Percentiles rank a stretch among this genome's conserved stretches.
phyloP scores from a whole-genome alignment of 1,284 basidiomycete genomes.

The Heterobasidion occidentale region DNA sequence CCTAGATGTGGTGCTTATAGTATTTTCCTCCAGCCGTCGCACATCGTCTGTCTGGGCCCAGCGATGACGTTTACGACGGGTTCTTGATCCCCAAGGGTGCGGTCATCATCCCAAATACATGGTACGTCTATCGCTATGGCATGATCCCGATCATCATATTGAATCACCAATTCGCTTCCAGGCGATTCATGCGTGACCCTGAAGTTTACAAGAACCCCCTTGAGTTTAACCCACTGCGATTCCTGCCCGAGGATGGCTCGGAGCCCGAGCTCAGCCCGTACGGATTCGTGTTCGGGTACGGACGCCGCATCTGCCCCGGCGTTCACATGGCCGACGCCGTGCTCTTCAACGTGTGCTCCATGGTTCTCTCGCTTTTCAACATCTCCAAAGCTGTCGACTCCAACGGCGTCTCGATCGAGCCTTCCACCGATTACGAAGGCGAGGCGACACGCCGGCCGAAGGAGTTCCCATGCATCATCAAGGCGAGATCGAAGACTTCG shows the following conservation, averaged over 20 bases:
- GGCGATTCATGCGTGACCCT: slow-evolving; percentile 4
- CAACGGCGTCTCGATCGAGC: slow-evolving; percentile 32
- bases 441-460: neutral
- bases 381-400: slow-evolving; percentile 32
- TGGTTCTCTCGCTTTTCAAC: slow-evolving; percentile 33
- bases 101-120: slow-evolving; percentile 10
- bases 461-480: neutral
- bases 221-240: slow-evolving; percentile 4
- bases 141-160: neutral
- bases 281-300: neutral
- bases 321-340: slow-evolving; percentile 33
- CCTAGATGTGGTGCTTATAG: neutral
- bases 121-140: slow-evolving; percentile 1
- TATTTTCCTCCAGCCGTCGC: slow-evolving; percentile 2
- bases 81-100: slow-evolving; percentile 10
- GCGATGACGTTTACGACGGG: slow-evolving; percentile 11
- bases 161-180: neutral
- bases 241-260: slow-evolving; percentile 8
- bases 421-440: slow-evolving; percentile 25
- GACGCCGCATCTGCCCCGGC: slow-evolving; percentile 1
- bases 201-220: slow-evolving; percentile 1
- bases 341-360: slow-evolving; percentile 39
- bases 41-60: slow-evolving; percentile 4
- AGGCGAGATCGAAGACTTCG: neutral
- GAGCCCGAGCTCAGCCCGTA: neutral